Base-by-base conservation (phyloP, 169 alveolate species). In the Cryptosporidium bovis region DNA sequence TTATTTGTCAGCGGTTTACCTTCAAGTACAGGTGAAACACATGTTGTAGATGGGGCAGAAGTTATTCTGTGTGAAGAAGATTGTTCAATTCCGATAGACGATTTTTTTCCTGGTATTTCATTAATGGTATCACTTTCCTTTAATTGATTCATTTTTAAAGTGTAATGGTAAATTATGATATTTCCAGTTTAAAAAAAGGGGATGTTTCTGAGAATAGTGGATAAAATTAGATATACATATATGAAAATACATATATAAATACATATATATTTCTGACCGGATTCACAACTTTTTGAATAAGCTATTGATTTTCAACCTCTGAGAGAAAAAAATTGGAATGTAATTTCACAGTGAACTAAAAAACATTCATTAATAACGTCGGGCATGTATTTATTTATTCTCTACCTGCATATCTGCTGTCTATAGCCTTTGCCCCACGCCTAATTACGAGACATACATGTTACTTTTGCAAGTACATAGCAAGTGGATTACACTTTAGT, bases 401-500 rank as follows among this genome's bases (percentile, higher is more conserved):
- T 65, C 34, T 77, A 36, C 64, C 65, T 77, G 87, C 87, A 77
- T 62, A 77, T 62, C 87, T 56, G 36, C 77, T 55, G 77, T 77
- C 58, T 36, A 60, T 77, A 33, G 46, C 33, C 34, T 50, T 77
- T 18, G 36, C 87, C 87, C 87, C 87, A 77, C 87, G 71, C 77
- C 56, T 77, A 60, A 77, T 58, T 62, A 77, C 87, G 87, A 77
- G 87, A 77, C 87, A 62, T 62, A 77, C 87, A 77, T 77, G 87
- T 77, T 77, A 58, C 56, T 69, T 60, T 77, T 77, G 87, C 87
- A 77, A 77, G 87, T 77, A 77, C 58, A 50, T 77, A 62, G 16
- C 58, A 77, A 77, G 87, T 77, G 87, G 87, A 77, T 62, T 44
- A 62, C 87, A 77, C 51, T 77, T 77, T 77, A 60, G 77, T 77